Percentiles rank a stretch among this genome's conserved stretches.
Evolutionary conservation across 148 eudicot species (phyloP).

Genomic region (Spergularia marina): DNA sequence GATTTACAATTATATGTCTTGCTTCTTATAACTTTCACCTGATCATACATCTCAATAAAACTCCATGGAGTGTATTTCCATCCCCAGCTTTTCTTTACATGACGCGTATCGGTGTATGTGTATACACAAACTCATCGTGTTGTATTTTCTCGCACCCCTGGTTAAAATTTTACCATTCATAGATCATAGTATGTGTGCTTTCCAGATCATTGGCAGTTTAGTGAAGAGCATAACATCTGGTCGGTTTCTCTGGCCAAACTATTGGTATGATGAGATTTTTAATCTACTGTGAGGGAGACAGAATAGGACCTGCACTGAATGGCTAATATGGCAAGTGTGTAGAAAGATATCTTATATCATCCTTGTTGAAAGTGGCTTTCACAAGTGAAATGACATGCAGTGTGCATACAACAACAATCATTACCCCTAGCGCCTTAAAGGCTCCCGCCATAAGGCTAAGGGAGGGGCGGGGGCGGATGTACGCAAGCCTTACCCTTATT

Average conservation of each 20-base stretch:
- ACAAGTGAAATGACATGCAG: too few relatives aligned
- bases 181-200: neutral
- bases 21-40: neutral
- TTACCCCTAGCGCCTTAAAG: too few relatives aligned
- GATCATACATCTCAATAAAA: neutral
- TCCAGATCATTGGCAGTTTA: neutral
- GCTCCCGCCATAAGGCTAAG: too few relatives aligned
- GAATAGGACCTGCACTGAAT: too few relatives aligned
- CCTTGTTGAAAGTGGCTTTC: too few relatives aligned
- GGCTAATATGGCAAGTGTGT: too few relatives aligned
- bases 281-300: too few relatives aligned
- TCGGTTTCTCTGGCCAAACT: neutral
- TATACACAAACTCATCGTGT: neutral
- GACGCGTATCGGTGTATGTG: neutral
- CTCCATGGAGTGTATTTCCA: neutral
- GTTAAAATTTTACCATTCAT: neutral
- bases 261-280: neutral
- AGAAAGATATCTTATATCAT: too few relatives aligned
- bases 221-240: neutral
- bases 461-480: too few relatives aligned
- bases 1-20: neutral
- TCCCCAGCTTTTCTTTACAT: neutral
- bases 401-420: too few relatives aligned
- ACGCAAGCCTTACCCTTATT: too few relatives aligned
- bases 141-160: neutral